Conservation (phyloP, 331 rosid genomes). For the Telfairia occidentalis region DNA sequence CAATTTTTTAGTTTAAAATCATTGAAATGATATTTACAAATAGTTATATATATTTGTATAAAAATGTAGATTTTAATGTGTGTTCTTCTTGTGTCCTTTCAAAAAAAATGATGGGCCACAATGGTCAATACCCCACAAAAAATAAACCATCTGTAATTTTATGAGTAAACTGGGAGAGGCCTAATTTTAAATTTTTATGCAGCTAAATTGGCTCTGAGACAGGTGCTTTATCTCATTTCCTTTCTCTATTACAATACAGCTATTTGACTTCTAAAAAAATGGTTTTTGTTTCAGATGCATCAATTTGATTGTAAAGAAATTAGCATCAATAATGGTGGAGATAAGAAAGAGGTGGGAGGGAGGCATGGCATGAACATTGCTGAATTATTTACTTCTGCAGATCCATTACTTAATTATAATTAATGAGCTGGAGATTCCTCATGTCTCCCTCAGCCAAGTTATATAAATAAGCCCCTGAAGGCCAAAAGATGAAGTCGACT, state of each 20-base stretch:
- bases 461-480: not conserved
- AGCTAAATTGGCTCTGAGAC: not conserved
- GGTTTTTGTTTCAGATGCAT: not conserved
- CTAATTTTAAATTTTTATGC: not conserved
- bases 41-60: too few species aligned
- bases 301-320: not conserved
- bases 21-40: too few species aligned
- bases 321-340: not conserved
- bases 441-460: conserved; percentile 12
- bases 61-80: not conserved
- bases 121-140: not conserved
- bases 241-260: not conserved
- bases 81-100: not conserved
- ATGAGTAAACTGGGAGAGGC: not conserved
- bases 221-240: not conserved
- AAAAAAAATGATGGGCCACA: too few species aligned
- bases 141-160: not conserved
- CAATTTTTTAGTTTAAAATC: not conserved
- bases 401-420: not conserved
- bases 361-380: not conserved
- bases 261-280: not conserved
- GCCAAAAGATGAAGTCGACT: not conserved
- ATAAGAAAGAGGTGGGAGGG: not conserved
- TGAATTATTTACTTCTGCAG: not conserved
- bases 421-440: conserved; percentile 8